Conservation (phyloP, 2,329 filamentous ascomycete genomes). For the Eutypella sp. region DNA sequence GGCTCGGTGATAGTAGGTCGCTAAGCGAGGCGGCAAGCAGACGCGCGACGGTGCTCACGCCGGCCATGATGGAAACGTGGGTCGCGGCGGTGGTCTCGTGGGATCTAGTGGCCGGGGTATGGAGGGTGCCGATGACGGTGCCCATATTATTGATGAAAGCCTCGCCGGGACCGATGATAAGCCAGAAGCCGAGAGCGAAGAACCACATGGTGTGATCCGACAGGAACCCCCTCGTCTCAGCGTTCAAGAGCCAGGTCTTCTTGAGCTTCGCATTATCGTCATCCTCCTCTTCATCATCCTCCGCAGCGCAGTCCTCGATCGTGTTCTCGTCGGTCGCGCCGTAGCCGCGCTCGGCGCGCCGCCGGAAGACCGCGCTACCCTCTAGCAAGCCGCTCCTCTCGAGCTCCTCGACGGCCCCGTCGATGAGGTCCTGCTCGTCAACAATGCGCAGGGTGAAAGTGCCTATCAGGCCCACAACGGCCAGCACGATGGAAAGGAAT, state of each 20-base stretch:
- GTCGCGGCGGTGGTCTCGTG: constrained; percentile 64
- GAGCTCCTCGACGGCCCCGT: constrained; percentile 84
- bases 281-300: constrained; percentile 29
- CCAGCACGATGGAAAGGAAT: constrained; percentile 71
- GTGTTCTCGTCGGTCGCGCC: constrained; percentile 51
- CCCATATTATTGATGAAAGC: constrained; percentile 97
- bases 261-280: constrained; percentile 56
- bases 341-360: constrained; percentile 53
- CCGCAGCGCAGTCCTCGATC: constrained; percentile 35
- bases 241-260: constrained; percentile 88
- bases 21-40: constrained; percentile 86
- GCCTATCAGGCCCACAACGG: constrained; percentile 67
- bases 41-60: constrained; percentile 85
- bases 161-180: constrained; percentile 92
- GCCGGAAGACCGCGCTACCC: constrained; percentile 66
- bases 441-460: constrained; percentile 71
- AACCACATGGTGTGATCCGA: constrained; percentile 93
- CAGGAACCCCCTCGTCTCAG: constrained; percentile 81
- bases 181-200: constrained; percentile 83
- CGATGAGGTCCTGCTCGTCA: constrained; percentile 81
- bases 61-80: constrained; percentile 86
- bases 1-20: constrained; percentile 73
- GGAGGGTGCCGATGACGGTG: constrained; percentile 84
- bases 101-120: constrained; percentile 48
- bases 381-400: constrained; percentile 81